phyloP scores from a whole-genome alignment of 305 asterid species.

The Nicotiana rustica region DNA sequence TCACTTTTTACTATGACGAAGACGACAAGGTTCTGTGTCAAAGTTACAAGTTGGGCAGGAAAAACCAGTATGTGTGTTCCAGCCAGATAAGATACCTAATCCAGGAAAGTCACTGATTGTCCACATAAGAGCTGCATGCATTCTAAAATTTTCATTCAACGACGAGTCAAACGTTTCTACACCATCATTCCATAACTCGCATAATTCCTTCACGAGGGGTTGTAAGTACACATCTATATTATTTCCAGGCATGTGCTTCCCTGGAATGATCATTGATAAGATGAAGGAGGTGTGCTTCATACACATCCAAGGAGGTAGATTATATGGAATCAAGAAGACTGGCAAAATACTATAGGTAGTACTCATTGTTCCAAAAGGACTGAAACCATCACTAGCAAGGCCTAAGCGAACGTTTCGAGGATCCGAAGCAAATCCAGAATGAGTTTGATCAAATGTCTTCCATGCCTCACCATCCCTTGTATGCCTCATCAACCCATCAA shows the following conservation, averaged over 20 bases:
- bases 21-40: background rate
- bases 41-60: background rate
- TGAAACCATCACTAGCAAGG: too few relatives aligned
- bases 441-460: background rate
- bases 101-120: background rate
- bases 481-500: background rate
- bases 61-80: background rate
- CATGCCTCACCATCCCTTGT: background rate
- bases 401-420: too few relatives aligned
- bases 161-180: background rate
- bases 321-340: background rate
- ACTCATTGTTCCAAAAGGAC: too few relatives aligned
- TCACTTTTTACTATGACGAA: background rate
- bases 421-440: background rate
- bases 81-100: background rate
- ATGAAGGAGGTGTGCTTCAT: slow-evolving; percentile 14
- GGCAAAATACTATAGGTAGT: background rate
- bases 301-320: slow-evolving; percentile 18
- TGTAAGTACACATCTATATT: slow-evolving; percentile 6
- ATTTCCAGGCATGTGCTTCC: background rate
- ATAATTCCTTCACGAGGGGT: background rate
- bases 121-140: background rate
- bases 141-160: background rate
- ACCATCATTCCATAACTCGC: background rate
- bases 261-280: background rate